Conservation (phyloP, 2,329 filamentous ascomycete genomes). For the Tolypocladium tropicale region DNA sequence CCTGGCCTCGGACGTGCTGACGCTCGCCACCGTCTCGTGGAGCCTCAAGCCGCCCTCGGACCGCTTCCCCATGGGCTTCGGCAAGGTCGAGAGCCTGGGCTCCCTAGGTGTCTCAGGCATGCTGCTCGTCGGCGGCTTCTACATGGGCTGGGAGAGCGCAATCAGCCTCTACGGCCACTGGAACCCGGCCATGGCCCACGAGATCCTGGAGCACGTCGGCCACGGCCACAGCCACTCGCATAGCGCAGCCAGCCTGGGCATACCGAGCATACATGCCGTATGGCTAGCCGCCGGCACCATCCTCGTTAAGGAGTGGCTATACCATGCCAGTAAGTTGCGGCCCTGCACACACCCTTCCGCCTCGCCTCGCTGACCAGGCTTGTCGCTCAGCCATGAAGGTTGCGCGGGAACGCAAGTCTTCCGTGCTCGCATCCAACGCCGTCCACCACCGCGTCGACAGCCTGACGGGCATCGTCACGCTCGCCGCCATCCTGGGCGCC, state of each 20-base stretch:
- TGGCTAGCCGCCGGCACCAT: slow-evolving; percentile 92
- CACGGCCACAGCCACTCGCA: slow-evolving; percentile 60
- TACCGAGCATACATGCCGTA: slow-evolving; percentile 83
- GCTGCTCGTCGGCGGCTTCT: slow-evolving; percentile 76
- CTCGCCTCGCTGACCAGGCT: neutral
- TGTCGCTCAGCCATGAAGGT: slow-evolving; percentile 72
- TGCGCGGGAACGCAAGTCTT: slow-evolving; percentile 86
- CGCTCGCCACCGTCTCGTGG: slow-evolving; percentile 88
- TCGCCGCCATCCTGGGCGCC: slow-evolving; percentile 79
- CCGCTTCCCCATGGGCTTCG: slow-evolving; percentile 82
- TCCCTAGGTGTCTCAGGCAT: slow-evolving; percentile 89
- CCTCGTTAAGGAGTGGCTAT: slow-evolving; percentile 91
- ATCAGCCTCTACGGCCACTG: slow-evolving; percentile 60
- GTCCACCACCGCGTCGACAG: slow-evolving; percentile 95
- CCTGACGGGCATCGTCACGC: slow-evolving; percentile 85
- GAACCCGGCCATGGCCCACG: slow-evolving; percentile 58
- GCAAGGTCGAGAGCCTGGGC: slow-evolving; percentile 94
- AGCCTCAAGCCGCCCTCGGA: slow-evolving; percentile 77
- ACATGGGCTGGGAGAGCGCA: slow-evolving; percentile 78
- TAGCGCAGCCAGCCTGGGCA: slow-evolving; percentile 29
- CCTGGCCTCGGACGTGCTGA: slow-evolving; percentile 88
- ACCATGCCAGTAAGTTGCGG: slow-evolving; percentile 77
- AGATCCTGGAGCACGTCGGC: slow-evolving; percentile 49
- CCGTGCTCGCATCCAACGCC: slow-evolving; percentile 90
- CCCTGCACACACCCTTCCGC: slow-evolving; percentile 6